Percentiles rank a stretch among this genome's conserved stretches.
These are phyloP conservation scores for Linnemannia zychae DNA, from an alignment of 192 early-diverging fungal species.

Conservation along the genomic window DNA sequence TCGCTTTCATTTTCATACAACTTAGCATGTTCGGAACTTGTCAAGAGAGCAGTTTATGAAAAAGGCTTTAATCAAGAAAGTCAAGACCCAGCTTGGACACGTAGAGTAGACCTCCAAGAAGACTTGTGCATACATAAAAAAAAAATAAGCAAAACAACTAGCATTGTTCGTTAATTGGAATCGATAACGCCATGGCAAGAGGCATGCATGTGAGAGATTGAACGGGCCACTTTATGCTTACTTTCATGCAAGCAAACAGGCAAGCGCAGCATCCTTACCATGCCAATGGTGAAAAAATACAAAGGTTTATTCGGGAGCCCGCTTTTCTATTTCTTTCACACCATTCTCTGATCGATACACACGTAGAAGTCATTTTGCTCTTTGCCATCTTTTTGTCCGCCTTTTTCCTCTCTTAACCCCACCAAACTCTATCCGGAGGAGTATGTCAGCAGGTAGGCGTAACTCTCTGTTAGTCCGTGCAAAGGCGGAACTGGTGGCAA, in stretches of 20 bases:
- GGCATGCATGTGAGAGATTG: background rate
- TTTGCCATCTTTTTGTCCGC: background rate
- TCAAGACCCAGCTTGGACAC: slow-evolving; percentile 61
- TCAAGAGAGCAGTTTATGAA: slow-evolving; percentile 94
- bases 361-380: too few relatives aligned
- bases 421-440: slow-evolving; percentile 3
- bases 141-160: background rate
- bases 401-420: background rate
- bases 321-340: background rate
- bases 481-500: slow-evolving; percentile 1
- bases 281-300: background rate
- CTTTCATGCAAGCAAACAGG: background rate
- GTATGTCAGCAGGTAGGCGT: background rate
- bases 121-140: slow-evolving; percentile 5
- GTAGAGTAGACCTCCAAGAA: slow-evolving; percentile 9
- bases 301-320: background rate
- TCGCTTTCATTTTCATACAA: background rate
- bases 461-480: background rate
- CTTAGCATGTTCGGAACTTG: slow-evolving; percentile 79
- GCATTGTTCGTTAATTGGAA: background rate
- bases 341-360: too few relatives aligned
- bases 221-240: background rate
- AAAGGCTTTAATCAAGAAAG: slow-evolving; percentile 81
- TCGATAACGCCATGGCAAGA: background rate
- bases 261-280: background rate